Percentiles rank a stretch among this genome's conserved stretches.
Evolutionary conservation across 2,329 filamentous ascomycete species (phyloP).

Genomic region (Alternaria sp.): DNA sequence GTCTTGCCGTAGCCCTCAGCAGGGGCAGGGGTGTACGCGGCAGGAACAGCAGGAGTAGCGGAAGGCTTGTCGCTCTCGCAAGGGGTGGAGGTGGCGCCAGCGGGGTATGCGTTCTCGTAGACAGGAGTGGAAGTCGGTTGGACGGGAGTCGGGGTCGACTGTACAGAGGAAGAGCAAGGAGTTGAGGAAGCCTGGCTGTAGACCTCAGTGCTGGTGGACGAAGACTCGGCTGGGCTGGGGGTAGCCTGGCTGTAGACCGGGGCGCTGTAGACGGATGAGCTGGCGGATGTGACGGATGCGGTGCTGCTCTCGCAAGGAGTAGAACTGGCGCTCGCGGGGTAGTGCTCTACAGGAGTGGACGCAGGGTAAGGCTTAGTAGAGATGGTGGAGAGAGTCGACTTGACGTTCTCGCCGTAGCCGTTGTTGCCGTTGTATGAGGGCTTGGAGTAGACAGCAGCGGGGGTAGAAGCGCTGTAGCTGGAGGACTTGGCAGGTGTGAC

Average conservation of each 20-base stretch:
- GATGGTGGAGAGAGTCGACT: slow-evolving; percentile 4
- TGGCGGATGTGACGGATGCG: background rate
- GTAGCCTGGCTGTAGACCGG: background rate
- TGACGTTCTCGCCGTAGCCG: background rate
- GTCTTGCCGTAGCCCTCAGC: slow-evolving; percentile 2
- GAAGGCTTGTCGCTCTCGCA: slow-evolving; percentile 16
- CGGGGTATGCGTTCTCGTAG: slow-evolving; percentile 3
- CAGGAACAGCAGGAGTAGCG: slow-evolving; percentile 4
- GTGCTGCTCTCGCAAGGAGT: slow-evolving; percentile 4
- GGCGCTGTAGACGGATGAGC: background rate
- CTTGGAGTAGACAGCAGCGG: slow-evolving; percentile 4
- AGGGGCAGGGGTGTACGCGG: background rate
- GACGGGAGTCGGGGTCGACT: background rate
- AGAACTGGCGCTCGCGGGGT: background rate
- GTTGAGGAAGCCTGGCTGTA: background rate
- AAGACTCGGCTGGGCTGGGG: background rate
- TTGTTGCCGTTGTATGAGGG: background rate
- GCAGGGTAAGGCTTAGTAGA: background rate
- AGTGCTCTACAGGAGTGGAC: background rate
- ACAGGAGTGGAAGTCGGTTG: slow-evolving; percentile 2
- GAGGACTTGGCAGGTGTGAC: background rate
- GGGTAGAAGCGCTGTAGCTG: background rate
- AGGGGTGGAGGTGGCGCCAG: slow-evolving; percentile 14
- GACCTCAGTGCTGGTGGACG: background rate
- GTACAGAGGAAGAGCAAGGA: background rate